Percentiles rank a stretch among this genome's conserved stretches.
Conservation (phyloP, 2,329 filamentous ascomycete genomes). For the Arthrinium puccinioides region DNA sequence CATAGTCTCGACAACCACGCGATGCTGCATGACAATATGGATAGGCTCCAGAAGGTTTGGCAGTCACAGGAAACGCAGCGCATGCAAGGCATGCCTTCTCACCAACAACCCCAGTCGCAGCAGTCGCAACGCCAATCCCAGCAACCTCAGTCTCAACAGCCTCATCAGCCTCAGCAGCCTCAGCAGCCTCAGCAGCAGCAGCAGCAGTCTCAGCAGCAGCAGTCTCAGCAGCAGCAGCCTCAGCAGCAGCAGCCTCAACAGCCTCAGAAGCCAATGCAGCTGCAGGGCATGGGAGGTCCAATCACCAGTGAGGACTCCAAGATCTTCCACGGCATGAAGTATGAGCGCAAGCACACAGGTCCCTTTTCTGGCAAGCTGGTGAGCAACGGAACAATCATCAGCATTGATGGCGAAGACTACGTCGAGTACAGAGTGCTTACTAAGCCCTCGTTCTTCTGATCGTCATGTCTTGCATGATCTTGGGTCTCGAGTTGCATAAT, state of each 20-base stretch:
- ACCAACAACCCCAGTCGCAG: background rate
- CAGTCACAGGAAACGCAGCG: conserved; percentile 42
- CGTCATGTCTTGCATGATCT: too few species aligned
- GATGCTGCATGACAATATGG: conserved; percentile 42
- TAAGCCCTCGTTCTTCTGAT: conserved; percentile 56
- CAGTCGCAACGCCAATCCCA: background rate
- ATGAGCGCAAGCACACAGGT: conserved; percentile 53
- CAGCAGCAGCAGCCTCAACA: conserved; percentile 12
- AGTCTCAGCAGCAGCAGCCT: conserved; percentile 9
- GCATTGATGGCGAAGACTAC: conserved; percentile 59
- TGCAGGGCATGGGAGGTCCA: conserved; percentile 11
- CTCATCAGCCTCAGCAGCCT: conserved; percentile 7
- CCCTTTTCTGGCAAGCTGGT: conserved; percentile 58
- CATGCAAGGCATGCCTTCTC: background rate
- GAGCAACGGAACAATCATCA: conserved; percentile 53
- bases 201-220: conserved; percentile 1
- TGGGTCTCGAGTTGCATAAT: too few species aligned
- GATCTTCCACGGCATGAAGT: conserved; percentile 52
- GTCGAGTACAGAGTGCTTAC: conserved; percentile 60
- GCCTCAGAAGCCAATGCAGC: background rate
- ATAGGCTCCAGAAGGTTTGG: conserved; percentile 49
- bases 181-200: conserved; percentile 5
- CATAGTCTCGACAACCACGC: conserved; percentile 16
- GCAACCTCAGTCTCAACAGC: too few species aligned
- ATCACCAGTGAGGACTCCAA: conserved; percentile 37